Conservation (phyloP, 306 rosid genomes). For the Gastrolobium villosum region DNA sequence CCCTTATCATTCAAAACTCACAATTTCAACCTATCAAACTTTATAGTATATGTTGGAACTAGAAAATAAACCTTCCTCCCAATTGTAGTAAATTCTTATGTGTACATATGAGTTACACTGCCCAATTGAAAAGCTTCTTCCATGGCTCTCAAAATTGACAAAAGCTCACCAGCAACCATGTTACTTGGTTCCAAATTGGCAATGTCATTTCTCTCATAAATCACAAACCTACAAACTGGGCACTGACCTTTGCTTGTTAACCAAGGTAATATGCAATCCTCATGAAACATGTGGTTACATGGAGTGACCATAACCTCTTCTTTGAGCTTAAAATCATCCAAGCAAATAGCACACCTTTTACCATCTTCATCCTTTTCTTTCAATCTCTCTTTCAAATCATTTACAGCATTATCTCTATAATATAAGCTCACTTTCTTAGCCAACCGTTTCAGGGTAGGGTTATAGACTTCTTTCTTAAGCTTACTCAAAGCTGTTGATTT, state of each 20-base stretch:
- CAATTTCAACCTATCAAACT: background rate
- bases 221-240: conserved; percentile 75
- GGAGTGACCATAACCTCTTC: conserved; percentile 81
- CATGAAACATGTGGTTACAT: conserved; percentile 91
- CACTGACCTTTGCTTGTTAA: conserved; percentile 72
- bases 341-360: conserved; percentile 73
- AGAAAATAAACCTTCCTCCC: background rate
- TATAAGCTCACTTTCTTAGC: conserved; percentile 57
- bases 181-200: conserved; percentile 32
- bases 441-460: conserved; percentile 53
- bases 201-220: conserved; percentile 49
- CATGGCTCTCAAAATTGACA: conserved; percentile 65
- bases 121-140: conserved; percentile 56
- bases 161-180: conserved; percentile 48
- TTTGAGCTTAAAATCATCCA: conserved; percentile 77
- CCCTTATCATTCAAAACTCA: conserved; percentile 15
- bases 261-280: conserved; percentile 88
- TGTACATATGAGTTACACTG: background rate
- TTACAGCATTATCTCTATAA: conserved; percentile 54
- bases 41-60: background rate
- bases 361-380: conserved; percentile 59
- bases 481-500: conserved; percentile 60
- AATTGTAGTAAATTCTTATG: background rate
- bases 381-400: conserved; percentile 37
- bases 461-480: conserved; percentile 66